These are phyloP conservation scores for Oxyria digyna DNA, from an alignment of 148 eudicot genomes.

Conservation along the genomic window DNA sequence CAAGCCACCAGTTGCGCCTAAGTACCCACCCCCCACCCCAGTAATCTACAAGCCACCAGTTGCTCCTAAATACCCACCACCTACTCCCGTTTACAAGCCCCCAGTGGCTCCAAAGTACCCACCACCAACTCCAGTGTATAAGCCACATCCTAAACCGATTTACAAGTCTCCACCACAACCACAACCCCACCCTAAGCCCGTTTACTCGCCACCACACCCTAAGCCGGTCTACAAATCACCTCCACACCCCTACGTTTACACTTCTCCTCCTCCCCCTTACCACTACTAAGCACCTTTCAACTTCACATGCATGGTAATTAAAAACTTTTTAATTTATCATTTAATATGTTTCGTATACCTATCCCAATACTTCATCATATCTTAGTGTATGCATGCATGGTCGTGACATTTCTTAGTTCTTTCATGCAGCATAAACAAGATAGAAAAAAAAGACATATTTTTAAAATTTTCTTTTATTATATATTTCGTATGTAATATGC, in stretches of 20 bases:
- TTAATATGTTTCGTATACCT: background rate
- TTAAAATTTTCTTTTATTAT: background rate
- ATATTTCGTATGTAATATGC: background rate
- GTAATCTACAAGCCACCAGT: background rate
- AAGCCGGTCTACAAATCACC: slow-evolving; percentile 3
- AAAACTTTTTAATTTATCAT: background rate
- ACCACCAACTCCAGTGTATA: slow-evolving; percentile 18
- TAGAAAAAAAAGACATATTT: background rate
- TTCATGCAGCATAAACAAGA: background rate
- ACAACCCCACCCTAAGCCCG: slow-evolving; percentile 1
- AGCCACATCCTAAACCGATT: slow-evolving; percentile 12
- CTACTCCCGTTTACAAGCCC: slow-evolving; percentile 9
- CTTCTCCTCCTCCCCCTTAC: slow-evolving; percentile 19
- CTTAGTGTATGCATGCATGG: too few relatives aligned
- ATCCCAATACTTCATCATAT: background rate
- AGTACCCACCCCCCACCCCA: slow-evolving; percentile 1
- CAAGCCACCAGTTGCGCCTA: slow-evolving; percentile 4
- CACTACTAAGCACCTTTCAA: slow-evolving; percentile 9
- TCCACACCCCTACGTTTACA: slow-evolving; percentile 4
- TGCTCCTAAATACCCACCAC: slow-evolving; percentile 12
- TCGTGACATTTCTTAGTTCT: background rate
- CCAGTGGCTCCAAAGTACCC: slow-evolving; percentile 15
- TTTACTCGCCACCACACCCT: slow-evolving; percentile 15
- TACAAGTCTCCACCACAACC: slow-evolving; percentile 15
- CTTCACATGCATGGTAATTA: background rate